Base-by-base conservation (phyloP, 1,284 basidiomycete species). In the Pyrrhoderma noxium region DNA sequence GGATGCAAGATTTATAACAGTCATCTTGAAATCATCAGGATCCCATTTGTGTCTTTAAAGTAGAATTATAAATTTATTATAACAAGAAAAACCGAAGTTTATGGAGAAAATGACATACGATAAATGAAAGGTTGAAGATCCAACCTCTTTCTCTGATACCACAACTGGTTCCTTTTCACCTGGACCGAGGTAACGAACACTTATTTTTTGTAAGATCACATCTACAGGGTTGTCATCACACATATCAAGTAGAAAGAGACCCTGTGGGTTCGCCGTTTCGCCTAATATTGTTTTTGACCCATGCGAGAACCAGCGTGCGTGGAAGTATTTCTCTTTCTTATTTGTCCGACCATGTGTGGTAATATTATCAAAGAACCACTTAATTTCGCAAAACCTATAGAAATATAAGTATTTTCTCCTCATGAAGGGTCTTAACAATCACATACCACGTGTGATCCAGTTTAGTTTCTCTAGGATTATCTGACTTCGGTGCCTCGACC, bases 271-370 rank as follows among this genome's bases (percentile, higher is more conserved):
- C 0, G 80, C 75, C 0, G 74, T 72, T 57, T 86, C 79, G 57
- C 82, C 80, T 0, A 85, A 67, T 4, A 81, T 60, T 0, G 79
- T 85, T 58, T 80, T 76, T 3, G 77, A 80, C 2, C 80, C 79
- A 65, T 83, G 83, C 22, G 71, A 66, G 52, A 77, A 71, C 83
- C 84, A 86, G 51, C 80, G 77, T 0, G 70, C 79, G 62, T 86
- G 83, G 53, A 82, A 79, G 62, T 68, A 70, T 58, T 76, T 77
- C 51, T 58, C 56, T 5, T 13, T 9, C 18, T 7, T 43, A 7
- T 37, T 18, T 14, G 38, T 34, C 23, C 22, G 23, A 14, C 46
- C 36, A 14, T 16, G 4, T 43, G 63, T 66, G 3, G 47, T 58
- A 25, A 62, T 46, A 22, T 64, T 57, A 46, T 80, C 74, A 54